These are phyloP conservation scores for Leonotis leonurus DNA, from an alignment of 257 asterid genomes.

Conservation along the genomic window DNA sequence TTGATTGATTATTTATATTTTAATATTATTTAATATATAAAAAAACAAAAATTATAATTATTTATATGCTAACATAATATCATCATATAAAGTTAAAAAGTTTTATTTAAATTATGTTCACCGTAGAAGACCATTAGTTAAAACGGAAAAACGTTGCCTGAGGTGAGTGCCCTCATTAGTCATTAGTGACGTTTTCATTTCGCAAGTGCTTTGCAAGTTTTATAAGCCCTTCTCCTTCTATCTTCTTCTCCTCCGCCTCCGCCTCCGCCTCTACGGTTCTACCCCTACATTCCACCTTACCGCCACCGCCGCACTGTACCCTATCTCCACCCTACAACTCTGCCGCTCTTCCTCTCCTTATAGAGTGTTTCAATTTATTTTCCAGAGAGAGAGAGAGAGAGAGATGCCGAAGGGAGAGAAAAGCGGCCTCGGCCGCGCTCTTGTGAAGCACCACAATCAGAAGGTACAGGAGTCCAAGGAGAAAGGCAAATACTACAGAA, in stretches of 20 bases:
- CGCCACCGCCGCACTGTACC: constrained; percentile 1
- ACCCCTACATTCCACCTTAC: too few relatives aligned
- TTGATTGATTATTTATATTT: too few relatives aligned
- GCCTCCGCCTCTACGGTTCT: constrained; percentile 5
- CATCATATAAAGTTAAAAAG: too few relatives aligned
- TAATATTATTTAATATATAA: too few relatives aligned
- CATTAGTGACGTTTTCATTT: neutral
- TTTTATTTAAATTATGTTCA: too few relatives aligned
- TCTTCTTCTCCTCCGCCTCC: neutral
- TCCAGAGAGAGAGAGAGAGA: neutral
- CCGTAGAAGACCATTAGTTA: too few relatives aligned
- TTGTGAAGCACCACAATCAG: constrained; percentile 91
- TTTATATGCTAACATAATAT: too few relatives aligned
- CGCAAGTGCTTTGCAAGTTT: neutral
- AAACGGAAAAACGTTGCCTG: too few relatives aligned
- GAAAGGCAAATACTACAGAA: constrained; percentile 59
- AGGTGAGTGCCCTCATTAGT: too few relatives aligned
- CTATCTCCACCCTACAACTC: neutral
- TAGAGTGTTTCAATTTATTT: neutral
- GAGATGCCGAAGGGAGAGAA: constrained; percentile 73
- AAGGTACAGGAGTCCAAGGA: constrained; percentile 68
- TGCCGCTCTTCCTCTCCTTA: neutral
- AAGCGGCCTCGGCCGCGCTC: constrained; percentile 66
- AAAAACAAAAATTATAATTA: too few relatives aligned
- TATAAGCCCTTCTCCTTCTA: constrained; percentile 7